phyloP scores from a whole-genome alignment of 2,329 filamentous ascomycete genomes.

The Colletotrichum eleusines region DNA sequence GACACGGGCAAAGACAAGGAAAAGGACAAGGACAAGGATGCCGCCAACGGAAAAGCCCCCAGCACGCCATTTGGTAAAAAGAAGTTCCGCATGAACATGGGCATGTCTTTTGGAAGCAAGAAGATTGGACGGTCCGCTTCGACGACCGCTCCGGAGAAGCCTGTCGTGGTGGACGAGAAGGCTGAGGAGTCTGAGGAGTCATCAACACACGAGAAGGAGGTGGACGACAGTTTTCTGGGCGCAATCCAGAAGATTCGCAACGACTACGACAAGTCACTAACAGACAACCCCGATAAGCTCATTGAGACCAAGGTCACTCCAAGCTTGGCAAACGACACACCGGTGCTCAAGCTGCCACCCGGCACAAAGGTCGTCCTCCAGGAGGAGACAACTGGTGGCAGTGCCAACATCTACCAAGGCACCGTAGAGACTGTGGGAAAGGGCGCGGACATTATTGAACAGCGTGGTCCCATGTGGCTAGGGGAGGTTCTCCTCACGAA shows the following conservation, averaged over 20 bases:
- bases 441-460: constrained; percentile 87
- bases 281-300: constrained; percentile 64
- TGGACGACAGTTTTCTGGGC: constrained; percentile 81
- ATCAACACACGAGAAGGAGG: constrained; percentile 75
- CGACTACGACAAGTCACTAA: constrained; percentile 77
- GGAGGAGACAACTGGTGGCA: constrained; percentile 75
- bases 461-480: constrained; percentile 90
- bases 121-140: constrained; percentile 81
- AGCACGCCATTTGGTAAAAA: constrained; percentile 83
- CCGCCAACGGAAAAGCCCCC: constrained; percentile 66
- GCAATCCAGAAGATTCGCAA: constrained; percentile 79
- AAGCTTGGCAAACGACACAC: constrained; percentile 79
- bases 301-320: constrained; percentile 76
- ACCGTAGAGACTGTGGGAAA: constrained; percentile 82
- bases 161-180: constrained; percentile 81
- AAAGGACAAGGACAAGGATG: constrained; percentile 60
- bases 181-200: constrained; percentile 74
- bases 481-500: constrained; percentile 90
- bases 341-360: constrained; percentile 78
- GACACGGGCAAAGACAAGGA: constrained; percentile 62
- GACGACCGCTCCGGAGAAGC: constrained; percentile 76
- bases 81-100: constrained; percentile 80
- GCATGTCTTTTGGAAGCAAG: constrained; percentile 80
- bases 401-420: constrained; percentile 90
- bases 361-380: constrained; percentile 77